A percentile compares a stretch with the other conserved stretches of the same genome.
These are phyloP conservation scores for Sequoia sempervirens DNA, from an alignment of 75 land plant species.

Conservation along the genomic window DNA sequence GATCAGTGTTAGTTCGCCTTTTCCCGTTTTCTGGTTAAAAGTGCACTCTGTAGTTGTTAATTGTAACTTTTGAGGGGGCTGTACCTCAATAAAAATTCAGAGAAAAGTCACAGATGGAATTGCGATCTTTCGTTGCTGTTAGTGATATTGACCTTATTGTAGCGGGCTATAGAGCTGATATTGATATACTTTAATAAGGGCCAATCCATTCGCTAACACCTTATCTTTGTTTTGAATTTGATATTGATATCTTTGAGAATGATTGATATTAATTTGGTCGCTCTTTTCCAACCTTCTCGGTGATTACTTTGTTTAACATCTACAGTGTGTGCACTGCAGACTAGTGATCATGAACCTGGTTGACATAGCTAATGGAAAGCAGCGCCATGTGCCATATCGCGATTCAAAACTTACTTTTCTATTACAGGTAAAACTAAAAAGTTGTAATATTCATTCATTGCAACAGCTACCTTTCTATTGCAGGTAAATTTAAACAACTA, in stretches of 20 bases:
- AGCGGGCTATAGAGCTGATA: no score
- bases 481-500: background rate
- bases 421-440: constrained; percentile 30
- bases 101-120: no score
- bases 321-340: constrained; percentile 19
- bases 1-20: no score
- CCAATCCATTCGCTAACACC: no score
- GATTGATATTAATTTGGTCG: background rate
- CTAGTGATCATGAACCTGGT: constrained; percentile 59
- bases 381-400: constrained; percentile 62
- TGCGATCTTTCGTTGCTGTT: no score
- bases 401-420: constrained; percentile 70
- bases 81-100: no score
- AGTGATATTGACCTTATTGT: no score
- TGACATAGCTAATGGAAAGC: constrained; percentile 61
- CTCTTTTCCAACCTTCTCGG: background rate
- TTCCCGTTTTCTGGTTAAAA: no score
- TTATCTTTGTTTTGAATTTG: background rate
- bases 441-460: background rate
- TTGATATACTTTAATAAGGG: no score
- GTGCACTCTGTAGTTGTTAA: no score
- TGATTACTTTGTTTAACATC: background rate
- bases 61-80: no score
- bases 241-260: background rate
- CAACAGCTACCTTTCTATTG: background rate